Percentiles rank a stretch among this genome's conserved stretches.
Conservation (phyloP, 371 early-diverging fungal species). For the Vairimorpha apis region DNA sequence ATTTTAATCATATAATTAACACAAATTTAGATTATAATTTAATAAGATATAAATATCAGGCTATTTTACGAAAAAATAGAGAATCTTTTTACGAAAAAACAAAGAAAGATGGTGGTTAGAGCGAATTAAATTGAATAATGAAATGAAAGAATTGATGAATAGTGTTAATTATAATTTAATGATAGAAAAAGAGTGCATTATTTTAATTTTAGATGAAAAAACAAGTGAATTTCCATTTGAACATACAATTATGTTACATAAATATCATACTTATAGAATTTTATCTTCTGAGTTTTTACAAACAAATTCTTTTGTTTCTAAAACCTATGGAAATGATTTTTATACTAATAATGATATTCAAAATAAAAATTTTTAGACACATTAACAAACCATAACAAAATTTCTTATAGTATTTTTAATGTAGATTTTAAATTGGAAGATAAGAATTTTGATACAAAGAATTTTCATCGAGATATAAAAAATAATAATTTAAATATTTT, state of each 20-base stretch:
- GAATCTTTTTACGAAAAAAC: too few species aligned
- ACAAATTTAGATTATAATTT: slow-evolving; percentile 18
- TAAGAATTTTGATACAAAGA: background rate
- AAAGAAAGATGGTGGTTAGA: slow-evolving; percentile 48
- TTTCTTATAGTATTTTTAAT: background rate
- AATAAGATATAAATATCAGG: slow-evolving; percentile 24
- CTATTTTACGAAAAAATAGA: slow-evolving; percentile 31
- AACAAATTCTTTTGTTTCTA: background rate
- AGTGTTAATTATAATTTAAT: background rate
- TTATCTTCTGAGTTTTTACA: background rate
- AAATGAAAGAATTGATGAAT: slow-evolving; percentile 20
- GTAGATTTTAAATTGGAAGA: background rate
- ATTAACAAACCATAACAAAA: background rate
- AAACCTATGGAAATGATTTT: too few species aligned
- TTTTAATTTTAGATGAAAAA: slow-evolving; percentile 41
- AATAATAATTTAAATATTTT: too few species aligned
- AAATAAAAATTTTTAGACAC: background rate
- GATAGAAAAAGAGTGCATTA: background rate
- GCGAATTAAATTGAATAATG: slow-evolving; percentile 38
- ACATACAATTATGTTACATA: slow-evolving; percentile 13
- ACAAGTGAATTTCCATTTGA: slow-evolving; percentile 49
- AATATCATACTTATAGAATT: slow-evolving; percentile 26
- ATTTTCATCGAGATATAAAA: background rate
- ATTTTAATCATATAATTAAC: background rate
- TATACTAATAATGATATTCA: too few species aligned